phyloP scores from a whole-genome alignment of 2,329 filamentous ascomycete species.

The Xylariomycetidae sp. region DNA sequence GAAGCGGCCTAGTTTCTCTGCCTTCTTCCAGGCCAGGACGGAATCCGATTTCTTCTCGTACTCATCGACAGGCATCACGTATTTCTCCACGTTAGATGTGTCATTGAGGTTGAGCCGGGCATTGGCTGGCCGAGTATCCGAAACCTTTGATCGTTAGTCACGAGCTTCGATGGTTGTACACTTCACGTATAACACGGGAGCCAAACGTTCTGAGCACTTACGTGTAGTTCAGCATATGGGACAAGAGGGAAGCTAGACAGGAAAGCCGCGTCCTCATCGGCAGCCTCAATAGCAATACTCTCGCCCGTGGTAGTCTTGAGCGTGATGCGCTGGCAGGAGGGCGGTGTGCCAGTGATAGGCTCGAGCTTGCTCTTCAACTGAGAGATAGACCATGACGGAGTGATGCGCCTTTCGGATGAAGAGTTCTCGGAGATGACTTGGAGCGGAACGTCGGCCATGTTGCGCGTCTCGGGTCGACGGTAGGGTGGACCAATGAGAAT shows the following conservation, averaged over 20 bases:
- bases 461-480: conserved; percentile 16
- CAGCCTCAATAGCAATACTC: conserved; percentile 58
- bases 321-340: conserved; percentile 67
- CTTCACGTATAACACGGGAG: not conserved
- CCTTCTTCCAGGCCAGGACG: conserved; percentile 91
- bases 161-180: not conserved
- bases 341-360: conserved; percentile 86
- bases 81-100: conserved; percentile 78
- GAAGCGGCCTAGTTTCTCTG: conserved; percentile 93
- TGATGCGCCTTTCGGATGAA: conserved; percentile 82
- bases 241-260: conserved; percentile 61
- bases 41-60: conserved; percentile 84
- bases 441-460: conserved; percentile 69
- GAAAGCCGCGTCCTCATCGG: conserved; percentile 64
- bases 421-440: conserved; percentile 70
- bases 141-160: conserved; percentile 50
- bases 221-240: conserved; percentile 72
- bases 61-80: conserved; percentile 75
- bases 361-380: conserved; percentile 85
- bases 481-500: conserved; percentile 6
- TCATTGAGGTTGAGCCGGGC: conserved; percentile 77
- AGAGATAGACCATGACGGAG: conserved; percentile 82
- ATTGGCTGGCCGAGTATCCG: conserved; percentile 70
- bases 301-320: conserved; percentile 60
- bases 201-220: conserved; percentile 44